Base-by-base conservation (phyloP, 2,329 filamentous ascomycete species). In the Metarhizium humberi region DNA sequence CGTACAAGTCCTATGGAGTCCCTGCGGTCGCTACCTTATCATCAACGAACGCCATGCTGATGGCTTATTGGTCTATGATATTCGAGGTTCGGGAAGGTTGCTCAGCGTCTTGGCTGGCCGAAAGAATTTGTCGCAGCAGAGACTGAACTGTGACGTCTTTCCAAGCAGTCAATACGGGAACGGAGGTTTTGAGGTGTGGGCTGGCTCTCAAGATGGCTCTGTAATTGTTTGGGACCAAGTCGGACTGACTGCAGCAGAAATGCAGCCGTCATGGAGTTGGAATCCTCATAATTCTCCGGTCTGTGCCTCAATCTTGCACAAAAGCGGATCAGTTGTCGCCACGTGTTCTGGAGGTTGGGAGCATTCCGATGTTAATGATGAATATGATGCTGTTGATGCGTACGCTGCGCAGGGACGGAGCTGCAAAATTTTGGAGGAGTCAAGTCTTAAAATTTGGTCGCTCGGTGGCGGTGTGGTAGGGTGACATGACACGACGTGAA, bases 1-100 rank as follows among this genome's bases (percentile, higher is more conserved):
- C 25, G 70, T 76, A 13, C 82, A 86, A 67, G 76, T 78, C 0
- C 60, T 74, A 4, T 86, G 84, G 84, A 85, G 81, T 58, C 76
- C 78, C 0, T 86, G 82, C 59, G 84, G 82, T 6, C 73, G 80
- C 43, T 86, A 86, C 63, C 71, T 86, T 20, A 69, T 82, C n/a
- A 71, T 86, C 50, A 81, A 80, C 60, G 84, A 86, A 70, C 75
- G 84, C 5, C 76, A 76, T 59, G 75, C 81, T 0, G 66, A 63
- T 6, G 79, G 80, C 3, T 63, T 85, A 42, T 68, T 85, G 30
- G 76, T 86, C 3, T 86, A 85, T 67, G 84, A 86, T 62, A 75
- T 86, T 38, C 77, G 84, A 18, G 81, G 79, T 7, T 77, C 79
- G 3, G 78, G 80, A 8, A 73, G 75, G 59, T 71, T 85, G n/a